Conservation (phyloP, 768 basidiomycete genomes). For the Pisolithus tinctorius region DNA sequence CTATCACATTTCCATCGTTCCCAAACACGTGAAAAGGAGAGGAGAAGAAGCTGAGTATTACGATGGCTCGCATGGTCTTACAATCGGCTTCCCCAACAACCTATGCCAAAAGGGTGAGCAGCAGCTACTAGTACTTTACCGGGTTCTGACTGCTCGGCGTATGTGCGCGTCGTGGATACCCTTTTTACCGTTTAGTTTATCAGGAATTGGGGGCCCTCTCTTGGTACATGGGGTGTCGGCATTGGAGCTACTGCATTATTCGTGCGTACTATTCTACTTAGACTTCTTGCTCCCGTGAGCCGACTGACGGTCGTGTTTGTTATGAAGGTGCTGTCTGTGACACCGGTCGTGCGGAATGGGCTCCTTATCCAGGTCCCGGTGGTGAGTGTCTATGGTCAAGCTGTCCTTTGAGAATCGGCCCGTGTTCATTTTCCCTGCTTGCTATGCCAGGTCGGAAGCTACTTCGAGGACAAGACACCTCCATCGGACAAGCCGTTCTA, state of each 20-base stretch:
- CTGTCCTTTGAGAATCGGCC: background rate
- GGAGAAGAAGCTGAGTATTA: background rate
- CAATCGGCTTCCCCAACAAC: conserved; percentile 14
- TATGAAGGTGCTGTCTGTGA: conserved; percentile 67
- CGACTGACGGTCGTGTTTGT: background rate
- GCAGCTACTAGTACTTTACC: background rate
- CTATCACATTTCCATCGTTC: too few species aligned
- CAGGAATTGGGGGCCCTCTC: conserved; percentile 53
- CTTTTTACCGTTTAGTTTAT: conserved; percentile 29
- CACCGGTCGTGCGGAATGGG: conserved; percentile 76
- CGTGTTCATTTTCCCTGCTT: background rate
- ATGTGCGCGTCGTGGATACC: background rate
- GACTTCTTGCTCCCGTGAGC: background rate
- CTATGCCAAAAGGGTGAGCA: conserved; percentile 12
- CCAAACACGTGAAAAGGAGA: background rate
- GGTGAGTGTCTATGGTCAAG: conserved; percentile 37
- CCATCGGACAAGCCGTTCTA: conserved; percentile 83
- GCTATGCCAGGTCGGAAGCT: conserved; percentile 49
- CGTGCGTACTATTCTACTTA: conserved; percentile 32
- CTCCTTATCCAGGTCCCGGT: conserved; percentile 67
- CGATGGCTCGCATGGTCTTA: conserved; percentile 31
- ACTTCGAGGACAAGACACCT: conserved; percentile 76
- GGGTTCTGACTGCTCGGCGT: background rate
- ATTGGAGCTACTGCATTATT: conserved; percentile 61
- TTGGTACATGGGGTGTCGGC: conserved; percentile 68